Percentiles rank a stretch among this genome's conserved stretches.
These are phyloP conservation scores for Bryum argenteum DNA, from an alignment of 225 moss, liverwort and hornwort species.

Conservation along the genomic window DNA sequence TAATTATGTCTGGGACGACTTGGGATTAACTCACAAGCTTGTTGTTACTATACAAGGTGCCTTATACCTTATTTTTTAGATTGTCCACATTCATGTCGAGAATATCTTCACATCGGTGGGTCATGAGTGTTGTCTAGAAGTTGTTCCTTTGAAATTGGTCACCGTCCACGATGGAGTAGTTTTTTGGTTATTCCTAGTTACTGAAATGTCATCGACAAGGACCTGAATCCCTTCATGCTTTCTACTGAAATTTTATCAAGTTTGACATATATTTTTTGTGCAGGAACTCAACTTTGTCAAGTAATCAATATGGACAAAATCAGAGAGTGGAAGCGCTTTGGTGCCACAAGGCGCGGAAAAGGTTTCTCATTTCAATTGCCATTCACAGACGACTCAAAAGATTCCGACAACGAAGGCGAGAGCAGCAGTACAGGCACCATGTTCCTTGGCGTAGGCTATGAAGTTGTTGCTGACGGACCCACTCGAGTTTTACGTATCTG, in stretches of 20 bases:
- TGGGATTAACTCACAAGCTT: slow-evolving; percentile 73
- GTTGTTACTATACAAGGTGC: slow-evolving; percentile 69
- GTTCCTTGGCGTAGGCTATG: slow-evolving; percentile 71
- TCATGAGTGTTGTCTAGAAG: slow-evolving; percentile 4
- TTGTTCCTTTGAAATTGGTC: neutral
- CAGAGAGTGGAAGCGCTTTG: slow-evolving; percentile 89
- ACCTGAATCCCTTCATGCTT: neutral
- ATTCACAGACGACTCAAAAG: slow-evolving; percentile 67
- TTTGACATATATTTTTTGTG: slow-evolving; percentile 6
- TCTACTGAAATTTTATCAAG: neutral
- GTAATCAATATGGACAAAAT: slow-evolving; percentile 94
- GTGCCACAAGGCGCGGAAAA: slow-evolving; percentile 57
- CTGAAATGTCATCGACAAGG: no score
- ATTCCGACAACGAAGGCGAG: slow-evolving; percentile 57
- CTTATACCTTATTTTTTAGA: slow-evolving; percentile 16
- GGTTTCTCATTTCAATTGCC: slow-evolving; percentile 71
- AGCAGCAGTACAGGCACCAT: slow-evolving; percentile 34
- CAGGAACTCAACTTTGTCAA: slow-evolving; percentile 72
- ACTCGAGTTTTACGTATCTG: slow-evolving; percentile 90
- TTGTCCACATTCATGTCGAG: slow-evolving; percentile 11
- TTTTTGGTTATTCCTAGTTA: no score
- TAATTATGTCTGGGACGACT: slow-evolving; percentile 94
- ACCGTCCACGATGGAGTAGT: neutral
- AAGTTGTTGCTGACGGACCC: slow-evolving; percentile 91
- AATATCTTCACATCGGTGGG: slow-evolving; percentile 5